Evolutionary conservation across 1,139 yeast species (phyloP), one percentile per base, ranked within the genome.

Genomic region (Pneumocystis jirovecii): DNA sequence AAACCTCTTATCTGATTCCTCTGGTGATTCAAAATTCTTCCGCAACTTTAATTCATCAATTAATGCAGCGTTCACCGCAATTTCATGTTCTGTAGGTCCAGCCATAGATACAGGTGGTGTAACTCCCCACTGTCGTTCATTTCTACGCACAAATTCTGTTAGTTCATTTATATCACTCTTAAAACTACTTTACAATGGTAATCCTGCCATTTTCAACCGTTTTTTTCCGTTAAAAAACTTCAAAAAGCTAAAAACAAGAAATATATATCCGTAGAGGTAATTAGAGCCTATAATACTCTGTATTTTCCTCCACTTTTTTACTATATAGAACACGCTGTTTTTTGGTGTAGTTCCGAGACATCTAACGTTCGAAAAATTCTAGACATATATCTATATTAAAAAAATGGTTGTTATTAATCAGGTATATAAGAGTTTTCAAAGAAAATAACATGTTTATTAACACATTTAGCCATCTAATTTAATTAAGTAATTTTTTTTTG

Each of bases 81-180:
- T 84, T 73, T 93, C 98, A 50, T 83, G 83, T 0, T 91, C 84
- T 0, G 96, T 87, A 0, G 98, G 93, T 25, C 88, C 89, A 0
- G 86, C 90, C 31, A 80, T 75, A 0, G 97, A 89, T 61, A 93
- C 87, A 0, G 97, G 97, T 39, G 86, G 86, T 19, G 98, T 93
- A 35, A 93, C 95, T 68, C 97, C 97, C 71, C 82, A 87, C 59
- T 66, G 68, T 50, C 57, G 29, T 3, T 31, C 57, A 25, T 25
- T 50, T 50, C 57, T 50, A 45, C 4, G 4, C 3, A 21, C 5
- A 21, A 45, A 45, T 6, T 45, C 17, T 21, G 3, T 45, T 45
- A 45, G 7, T 45, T 21, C 21, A 4, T 45, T 7, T 4, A 8
- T 21, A 45, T 45, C 21, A 2, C 2, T 45, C 7, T 10, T 21